A percentile compares a stretch with the other conserved stretches of the same genome.
Conservation (phyloP, 345 rosid genomes). For the Eucalyptus lansdowneana region DNA sequence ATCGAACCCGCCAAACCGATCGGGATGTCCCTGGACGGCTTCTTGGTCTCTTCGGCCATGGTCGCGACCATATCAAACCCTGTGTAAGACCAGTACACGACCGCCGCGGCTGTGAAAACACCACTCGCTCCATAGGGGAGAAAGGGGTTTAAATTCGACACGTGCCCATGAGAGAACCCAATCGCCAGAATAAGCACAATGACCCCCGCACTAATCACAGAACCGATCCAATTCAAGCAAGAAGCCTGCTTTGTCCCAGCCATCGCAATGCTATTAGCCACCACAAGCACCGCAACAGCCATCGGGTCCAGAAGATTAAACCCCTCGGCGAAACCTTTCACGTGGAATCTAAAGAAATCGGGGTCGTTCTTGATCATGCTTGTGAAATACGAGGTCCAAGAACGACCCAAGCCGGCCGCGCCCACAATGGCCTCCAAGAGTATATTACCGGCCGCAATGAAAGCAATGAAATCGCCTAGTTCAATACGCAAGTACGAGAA, state of each 20-base stretch:
- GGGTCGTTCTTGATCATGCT: slow-evolving; percentile 55
- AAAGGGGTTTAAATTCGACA: slow-evolving; percentile 57
- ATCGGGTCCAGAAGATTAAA: slow-evolving; percentile 79
- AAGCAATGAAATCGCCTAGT: slow-evolving; percentile 77
- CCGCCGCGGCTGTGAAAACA: slow-evolving; percentile 63
- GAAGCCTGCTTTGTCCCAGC: slow-evolving; percentile 72
- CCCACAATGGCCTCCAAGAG: slow-evolving; percentile 79
- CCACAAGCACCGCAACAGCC: slow-evolving; percentile 51
- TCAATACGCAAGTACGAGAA: slow-evolving; percentile 84
- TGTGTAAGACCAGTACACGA: slow-evolving; percentile 93
- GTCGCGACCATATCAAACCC: slow-evolving; percentile 97
- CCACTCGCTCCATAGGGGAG: slow-evolving; percentile 60
- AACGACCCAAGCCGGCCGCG: slow-evolving; percentile 79
- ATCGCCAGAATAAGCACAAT: slow-evolving; percentile 51
- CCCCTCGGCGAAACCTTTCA: slow-evolving; percentile 48
- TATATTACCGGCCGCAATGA: slow-evolving; percentile 78
- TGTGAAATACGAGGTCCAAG: slow-evolving; percentile 88
- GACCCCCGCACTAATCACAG: slow-evolving; percentile 29
- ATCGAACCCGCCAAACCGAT: slow-evolving; percentile 78
- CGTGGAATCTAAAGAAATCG: slow-evolving; percentile 41
- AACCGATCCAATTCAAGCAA: slow-evolving; percentile 54
- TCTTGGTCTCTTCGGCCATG: slow-evolving; percentile 89
- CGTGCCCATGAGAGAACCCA: slow-evolving; percentile 57
- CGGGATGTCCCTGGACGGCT: slow-evolving; percentile 84
- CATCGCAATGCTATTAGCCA: slow-evolving; percentile 69